Evolutionary conservation across 1,284 basidiomycete genomes (phyloP).

Genomic region (Rhodotorula sp.): DNA sequence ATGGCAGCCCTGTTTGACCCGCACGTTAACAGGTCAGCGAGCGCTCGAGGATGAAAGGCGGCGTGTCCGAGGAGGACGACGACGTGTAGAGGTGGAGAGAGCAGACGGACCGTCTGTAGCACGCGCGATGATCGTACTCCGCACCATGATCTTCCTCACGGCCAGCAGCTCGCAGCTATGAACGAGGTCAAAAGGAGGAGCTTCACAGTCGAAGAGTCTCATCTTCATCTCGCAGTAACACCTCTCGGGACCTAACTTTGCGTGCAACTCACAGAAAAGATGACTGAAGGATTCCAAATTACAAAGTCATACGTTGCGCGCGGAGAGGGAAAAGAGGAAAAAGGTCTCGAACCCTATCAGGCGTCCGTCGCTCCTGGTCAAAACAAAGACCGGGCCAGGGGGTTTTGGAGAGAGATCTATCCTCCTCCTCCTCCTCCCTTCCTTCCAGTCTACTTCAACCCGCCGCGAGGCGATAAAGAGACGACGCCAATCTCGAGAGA

Average conservation of each 20-base stretch:
- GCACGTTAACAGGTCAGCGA: neutral
- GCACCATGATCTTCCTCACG: slow-evolving; percentile 63
- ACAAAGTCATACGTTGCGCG: neutral
- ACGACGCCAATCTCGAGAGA: too few species aligned
- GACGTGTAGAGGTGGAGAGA: too few species aligned
- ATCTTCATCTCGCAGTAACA: neutral
- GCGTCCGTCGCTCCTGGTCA: too few species aligned
- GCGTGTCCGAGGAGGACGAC: neutral
- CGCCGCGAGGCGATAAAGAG: too few species aligned
- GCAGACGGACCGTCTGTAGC: slow-evolving; percentile 65
- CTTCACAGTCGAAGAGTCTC: neutral
- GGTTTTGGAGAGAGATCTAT: too few species aligned
- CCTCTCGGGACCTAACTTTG: too few species aligned
- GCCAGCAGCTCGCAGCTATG: neutral
- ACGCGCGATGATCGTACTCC: slow-evolving; percentile 84
- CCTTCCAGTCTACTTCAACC: too few species aligned
- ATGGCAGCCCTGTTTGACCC: slow-evolving; percentile 60
- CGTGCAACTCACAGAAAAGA: neutral
- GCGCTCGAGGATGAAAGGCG: neutral
- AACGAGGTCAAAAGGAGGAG: neutral
- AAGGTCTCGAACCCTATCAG: too few species aligned
- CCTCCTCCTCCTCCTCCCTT: too few species aligned
- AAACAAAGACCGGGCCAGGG: too few species aligned
- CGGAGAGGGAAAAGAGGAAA: too few species aligned
- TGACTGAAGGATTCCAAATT: neutral